Conservation (phyloP, 2,329 filamentous ascomycete species). For the Colletotrichum orbiculare region DNA sequence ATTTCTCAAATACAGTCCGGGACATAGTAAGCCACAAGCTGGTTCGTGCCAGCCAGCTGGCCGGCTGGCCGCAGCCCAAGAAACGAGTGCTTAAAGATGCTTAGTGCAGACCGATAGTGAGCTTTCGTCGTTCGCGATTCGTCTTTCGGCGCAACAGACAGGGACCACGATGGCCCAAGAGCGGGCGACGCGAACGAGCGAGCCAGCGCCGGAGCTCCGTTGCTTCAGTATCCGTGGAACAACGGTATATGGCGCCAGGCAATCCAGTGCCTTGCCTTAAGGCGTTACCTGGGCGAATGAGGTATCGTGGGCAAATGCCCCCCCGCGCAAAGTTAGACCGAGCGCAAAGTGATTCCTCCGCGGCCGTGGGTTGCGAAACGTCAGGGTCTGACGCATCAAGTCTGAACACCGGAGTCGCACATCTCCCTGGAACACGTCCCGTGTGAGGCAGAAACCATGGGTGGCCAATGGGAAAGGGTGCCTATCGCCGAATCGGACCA, state of each 20-base stretch:
- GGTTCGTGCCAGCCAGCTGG: slow-evolving; percentile 27
- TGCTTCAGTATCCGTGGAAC: slow-evolving; percentile 3
- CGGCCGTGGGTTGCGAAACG: slow-evolving; percentile 33
- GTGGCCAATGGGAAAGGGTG: slow-evolving; percentile 34
- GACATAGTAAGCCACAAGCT: slow-evolving; percentile 21
- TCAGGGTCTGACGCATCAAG: slow-evolving; percentile 36
- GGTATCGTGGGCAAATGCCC: slow-evolving; percentile 19
- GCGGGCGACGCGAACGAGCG: slow-evolving; percentile 22
- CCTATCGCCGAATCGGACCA: slow-evolving; percentile 38
- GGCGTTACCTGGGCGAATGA: slow-evolving; percentile 18
- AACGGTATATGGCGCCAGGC: slow-evolving; percentile 23
- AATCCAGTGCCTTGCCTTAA: slow-evolving; percentile 3
- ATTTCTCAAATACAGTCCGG: slow-evolving; percentile 29
- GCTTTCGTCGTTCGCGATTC: no score
- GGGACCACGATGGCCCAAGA: slow-evolving; percentile 15
- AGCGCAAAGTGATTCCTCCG: slow-evolving; percentile 34
- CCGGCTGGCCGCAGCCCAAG: neutral
- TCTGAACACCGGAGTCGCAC: slow-evolving; percentile 38
- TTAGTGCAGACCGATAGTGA: no score
- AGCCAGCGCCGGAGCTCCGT: slow-evolving; percentile 34
- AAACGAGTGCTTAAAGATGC: no score
- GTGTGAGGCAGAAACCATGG: slow-evolving; percentile 36
- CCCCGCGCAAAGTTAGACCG: slow-evolving; percentile 35
- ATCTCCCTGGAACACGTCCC: slow-evolving; percentile 37
- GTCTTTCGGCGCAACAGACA: no score